Evolutionary conservation across 805 yeast species (phyloP), one percentile per base, ranked within the genome.

Genomic region (Lachancea meyersii): DNA sequence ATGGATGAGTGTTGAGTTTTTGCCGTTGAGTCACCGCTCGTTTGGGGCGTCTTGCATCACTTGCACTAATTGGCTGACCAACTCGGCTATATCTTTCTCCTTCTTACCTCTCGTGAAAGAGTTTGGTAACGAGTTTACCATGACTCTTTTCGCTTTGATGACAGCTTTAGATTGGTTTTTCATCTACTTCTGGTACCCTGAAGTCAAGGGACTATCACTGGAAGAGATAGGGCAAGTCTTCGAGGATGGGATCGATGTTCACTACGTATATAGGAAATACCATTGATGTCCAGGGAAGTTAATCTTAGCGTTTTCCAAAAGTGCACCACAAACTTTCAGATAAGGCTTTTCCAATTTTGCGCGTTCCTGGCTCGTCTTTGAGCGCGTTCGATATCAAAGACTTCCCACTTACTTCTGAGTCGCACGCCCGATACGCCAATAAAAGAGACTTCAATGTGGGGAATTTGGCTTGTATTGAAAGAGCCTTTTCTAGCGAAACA

Each of bases 401-500:
- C 23, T 55, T 54, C 2, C 61, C 63, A 27, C 57, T 63, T 21
- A 44, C 46, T 31, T 50, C 51, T 2, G 60, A 37, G 10, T 42
- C 39, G 28, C 67, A 63, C 3, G 41, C 41, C 5, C 51, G 40
- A 38, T 61, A 63, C 1, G 64, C 65, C 13, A 31, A 40, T n/a
- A 63, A 30, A 0, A 91, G 68, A 16, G 55, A 58, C 27, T 66
- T 65, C 0, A 97, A 93, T 0, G 97, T 89, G 2, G 79, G 77
- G 55, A 71, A 93, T 32, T 71, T 58, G 16, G 68, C 67, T 61
- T 89, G 97, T 8, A 93, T 79, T 6, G 77, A 77, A 8, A 78
- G 57, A 0, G 98, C 98, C 57, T 85, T 87, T 48, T 91, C 97
- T 23, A 86, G 64, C 0, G 95, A 78, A 1, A 93, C 70, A 0